Evolutionary conservation across 1,284 basidiomycete species (phyloP), one percentile per base, ranked within the genome.

Genomic region (Leccinum subrobustum): DNA sequence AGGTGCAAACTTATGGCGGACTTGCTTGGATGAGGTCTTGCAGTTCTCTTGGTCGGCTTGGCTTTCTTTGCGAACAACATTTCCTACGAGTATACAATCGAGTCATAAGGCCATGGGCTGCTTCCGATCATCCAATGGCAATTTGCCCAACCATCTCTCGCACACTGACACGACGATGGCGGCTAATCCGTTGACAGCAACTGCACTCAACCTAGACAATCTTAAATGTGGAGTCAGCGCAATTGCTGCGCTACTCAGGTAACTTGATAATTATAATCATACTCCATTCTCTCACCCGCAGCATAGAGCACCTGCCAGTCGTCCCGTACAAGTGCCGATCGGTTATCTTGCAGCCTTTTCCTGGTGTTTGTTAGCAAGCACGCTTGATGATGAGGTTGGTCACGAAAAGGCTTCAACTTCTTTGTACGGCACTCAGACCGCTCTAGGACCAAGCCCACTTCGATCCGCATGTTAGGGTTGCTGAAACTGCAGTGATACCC

Each of bases 261-360:
- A 65, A 50, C 60, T 62, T 48, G 5, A 18, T 53, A 54, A 37
- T 35, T 3, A 2, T 57, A 7, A 16, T 11, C 16, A 14, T 20
- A 37, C 42, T 29, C n/a, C 33, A 27, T 57, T 31, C 16, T 54
- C 65, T 66, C 56, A 59, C 53, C 23, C 35, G 16, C 23, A 35
- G 6, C 29, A 18, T 55, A 92, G 90, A 54, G 78, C 84, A 12
- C 76, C 82, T 1, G 84, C 82, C 2, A 75, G 80, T 48, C 84
- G 92, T 16, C 85, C 91, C 7, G 88, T 96, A 1, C 81, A 84
- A 51, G 70, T 96, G 2, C 92, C 94, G 0, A 70, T 93, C 12
- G 92, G 91, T 6, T 67, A 77, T 39, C 65, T 91, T 16, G 75
- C 81, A n/a, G 75, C 78, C 52, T 79, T 90, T 57, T 78, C 78